A percentile compares a stretch with the other conserved stretches of the same genome.
These are phyloP conservation scores for Xeromyces bisporus DNA, from an alignment of 495 filamentous ascomycete species.

Conservation along the genomic window DNA sequence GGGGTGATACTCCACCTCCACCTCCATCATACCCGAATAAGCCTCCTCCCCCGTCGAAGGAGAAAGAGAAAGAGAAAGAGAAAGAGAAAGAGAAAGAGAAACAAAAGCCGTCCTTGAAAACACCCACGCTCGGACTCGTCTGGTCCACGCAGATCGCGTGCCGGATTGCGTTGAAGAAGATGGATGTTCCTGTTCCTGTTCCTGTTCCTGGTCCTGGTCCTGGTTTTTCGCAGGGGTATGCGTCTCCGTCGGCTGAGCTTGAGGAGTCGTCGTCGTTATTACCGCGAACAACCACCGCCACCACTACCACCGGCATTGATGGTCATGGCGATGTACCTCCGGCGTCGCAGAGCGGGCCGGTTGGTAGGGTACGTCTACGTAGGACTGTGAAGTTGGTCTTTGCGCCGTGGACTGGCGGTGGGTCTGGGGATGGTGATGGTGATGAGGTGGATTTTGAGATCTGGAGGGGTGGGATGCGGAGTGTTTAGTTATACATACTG, in stretches of 20 bases:
- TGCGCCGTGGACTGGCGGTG: constrained; percentile 41
- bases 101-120: constrained; percentile 33
- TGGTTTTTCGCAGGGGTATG: not conserved
- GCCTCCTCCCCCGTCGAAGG: constrained; percentile 9
- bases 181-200: constrained; percentile 4
- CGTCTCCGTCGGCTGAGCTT: not conserved
- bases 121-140: constrained; percentile 67
- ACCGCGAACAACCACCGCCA: no score
- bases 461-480: constrained; percentile 31
- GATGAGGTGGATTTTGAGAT: constrained; percentile 33
- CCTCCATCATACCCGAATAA: constrained; percentile 3
- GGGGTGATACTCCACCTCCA: constrained; percentile 47
- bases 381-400: constrained; percentile 72
- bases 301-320: not conserved
- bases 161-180: constrained; percentile 63
- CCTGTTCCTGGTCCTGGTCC: not conserved
- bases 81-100: no score
- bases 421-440: constrained; percentile 1
- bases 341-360: not conserved
- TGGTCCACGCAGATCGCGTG: constrained; percentile 80
- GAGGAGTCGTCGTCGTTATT: not conserved
- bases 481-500: not conserved
- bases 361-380: constrained; percentile 6
- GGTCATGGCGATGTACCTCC: not conserved
- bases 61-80: no score